Base-by-base conservation (phyloP, 2,329 filamentous ascomycete species). In the Phialocephala sp. region DNA sequence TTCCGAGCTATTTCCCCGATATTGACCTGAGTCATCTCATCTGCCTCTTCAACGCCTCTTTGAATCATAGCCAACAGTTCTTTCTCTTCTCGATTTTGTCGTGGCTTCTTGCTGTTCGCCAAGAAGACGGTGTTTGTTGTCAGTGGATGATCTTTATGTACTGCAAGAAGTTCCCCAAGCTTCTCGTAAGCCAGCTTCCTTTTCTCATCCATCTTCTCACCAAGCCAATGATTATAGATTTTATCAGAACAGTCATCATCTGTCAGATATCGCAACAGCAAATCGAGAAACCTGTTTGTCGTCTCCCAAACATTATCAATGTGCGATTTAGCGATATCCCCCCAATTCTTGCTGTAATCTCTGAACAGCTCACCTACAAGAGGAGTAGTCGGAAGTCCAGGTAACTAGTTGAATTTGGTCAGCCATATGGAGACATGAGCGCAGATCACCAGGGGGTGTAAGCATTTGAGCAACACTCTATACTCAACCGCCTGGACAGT, bases 101-200 rank as follows among this genome's bases (percentile, higher is more conserved):
- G 57, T 36, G 37, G 24, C 2, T 14, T 62, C 57, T 60, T 69
- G 39, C 54, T 69, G 56, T 60, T 52, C 27, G 80, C 73, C 0
- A 77, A 77, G 32, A 82, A 83, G 24, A 82, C 74, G 11, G 80
- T 75, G 37, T 86, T 84, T 68, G 86, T 87, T 0, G 84, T 87
- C 54, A 85, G 83, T 0, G 83, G 83, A 67, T 85, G 81, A 0
- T 78, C 72, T 5, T 75, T 73, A 66, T 78, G 82, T 32, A 69
- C 62, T 39, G 66, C 68, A 72, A 83, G 79, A 14, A 77, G 82
- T 11, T 76, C 69, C 0, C 88, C 72, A 1, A 89, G 71, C 61
- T 83, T 79, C 0, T 64, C 56, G 0, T 82, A 75, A 68, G 84
- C 84, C 0, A 68, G 65, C 6, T 79, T 73, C 1, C 84, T 76